phyloP scores from a whole-genome alignment of 2,329 filamentous ascomycete genomes.

The Aureobasidium pullulans region DNA sequence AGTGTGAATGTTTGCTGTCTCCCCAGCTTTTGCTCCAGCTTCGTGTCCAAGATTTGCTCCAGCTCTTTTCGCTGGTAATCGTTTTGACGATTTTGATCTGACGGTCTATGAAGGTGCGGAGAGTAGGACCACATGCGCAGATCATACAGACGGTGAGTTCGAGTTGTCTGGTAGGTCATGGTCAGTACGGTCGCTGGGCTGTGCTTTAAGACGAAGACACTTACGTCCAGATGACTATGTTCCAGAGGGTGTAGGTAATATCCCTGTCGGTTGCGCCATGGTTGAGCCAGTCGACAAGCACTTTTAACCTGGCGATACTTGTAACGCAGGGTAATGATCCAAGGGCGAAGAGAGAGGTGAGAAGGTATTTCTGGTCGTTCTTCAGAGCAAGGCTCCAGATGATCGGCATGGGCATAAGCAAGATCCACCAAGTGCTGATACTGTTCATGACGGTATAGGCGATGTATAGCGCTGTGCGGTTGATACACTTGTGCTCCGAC shows the following conservation, averaged over 20 bases:
- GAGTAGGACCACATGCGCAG: constrained; percentile 10
- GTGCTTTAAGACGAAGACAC: background rate
- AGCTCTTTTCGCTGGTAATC: background rate
- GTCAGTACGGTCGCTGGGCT: background rate
- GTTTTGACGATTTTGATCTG: constrained; percentile 7
- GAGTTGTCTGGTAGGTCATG: background rate
- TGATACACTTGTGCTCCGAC: constrained; percentile 5
- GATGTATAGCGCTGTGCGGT: constrained; percentile 6
- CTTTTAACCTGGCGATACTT: background rate
- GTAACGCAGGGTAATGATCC: constrained; percentile 23
- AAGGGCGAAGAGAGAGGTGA: constrained; percentile 44
- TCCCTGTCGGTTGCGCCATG: background rate
- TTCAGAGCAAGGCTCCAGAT: constrained; percentile 28
- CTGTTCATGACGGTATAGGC: constrained; percentile 11
- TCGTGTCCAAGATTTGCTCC: background rate
- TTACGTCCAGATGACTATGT: constrained; percentile 9
- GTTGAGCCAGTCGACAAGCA: constrained; percentile 1
- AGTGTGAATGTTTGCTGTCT: background rate
- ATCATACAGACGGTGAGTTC: constrained; percentile 13
- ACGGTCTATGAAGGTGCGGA: constrained; percentile 11
- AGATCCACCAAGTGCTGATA: constrained; percentile 6
- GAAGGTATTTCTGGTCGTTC: constrained; percentile 44
- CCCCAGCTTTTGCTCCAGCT: constrained; percentile 1
- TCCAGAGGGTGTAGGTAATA: constrained; percentile 1
- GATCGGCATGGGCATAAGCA: constrained; percentile 10